Evolutionary conservation across 2,329 filamentous ascomycete species (phyloP).

Genomic region (Stachybotrys chlorohalonatus): DNA sequence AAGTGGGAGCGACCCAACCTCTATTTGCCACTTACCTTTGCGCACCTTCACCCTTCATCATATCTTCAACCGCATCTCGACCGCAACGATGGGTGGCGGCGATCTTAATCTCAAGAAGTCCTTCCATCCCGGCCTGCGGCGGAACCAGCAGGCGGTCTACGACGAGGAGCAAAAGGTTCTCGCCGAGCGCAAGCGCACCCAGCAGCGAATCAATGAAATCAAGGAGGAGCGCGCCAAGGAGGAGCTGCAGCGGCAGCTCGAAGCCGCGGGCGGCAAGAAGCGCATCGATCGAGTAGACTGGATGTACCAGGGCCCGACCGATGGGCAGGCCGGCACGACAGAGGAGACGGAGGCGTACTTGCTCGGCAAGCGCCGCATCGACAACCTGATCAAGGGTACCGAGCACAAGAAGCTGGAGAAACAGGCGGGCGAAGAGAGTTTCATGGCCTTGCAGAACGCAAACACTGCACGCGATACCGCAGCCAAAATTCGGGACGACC

Average conservation of each 20-base stretch:
- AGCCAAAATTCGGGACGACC: conserved; percentile 81
- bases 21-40: not conserved
- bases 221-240: conserved; percentile 89
- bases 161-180: conserved; percentile 87
- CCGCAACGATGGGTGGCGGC: conserved; percentile 72
- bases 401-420: conserved; percentile 78
- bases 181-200: conserved; percentile 88
- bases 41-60: conserved; percentile 1
- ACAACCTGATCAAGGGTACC: conserved; percentile 68
- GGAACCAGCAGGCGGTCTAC: conserved; percentile 86
- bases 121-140: conserved; percentile 86
- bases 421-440: conserved; percentile 49
- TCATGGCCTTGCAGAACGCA: conserved; percentile 56
- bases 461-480: conserved; percentile 73
- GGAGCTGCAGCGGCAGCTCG: conserved; percentile 82
- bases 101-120: conserved; percentile 93
- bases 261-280: conserved; percentile 76
- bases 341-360: conserved; percentile 94
- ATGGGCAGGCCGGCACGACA: conserved; percentile 63
- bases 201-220: conserved; percentile 84
- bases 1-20: not conserved
- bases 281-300: conserved; percentile 82
- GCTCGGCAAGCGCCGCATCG: conserved; percentile 85
- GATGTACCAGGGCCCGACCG: conserved; percentile 90
- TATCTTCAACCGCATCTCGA: not conserved